Evolutionary conservation across 176 grass and related monocot species (phyloP), one percentile per base, ranked within the genome.

Genomic region (Elymus sibiricus): DNA sequence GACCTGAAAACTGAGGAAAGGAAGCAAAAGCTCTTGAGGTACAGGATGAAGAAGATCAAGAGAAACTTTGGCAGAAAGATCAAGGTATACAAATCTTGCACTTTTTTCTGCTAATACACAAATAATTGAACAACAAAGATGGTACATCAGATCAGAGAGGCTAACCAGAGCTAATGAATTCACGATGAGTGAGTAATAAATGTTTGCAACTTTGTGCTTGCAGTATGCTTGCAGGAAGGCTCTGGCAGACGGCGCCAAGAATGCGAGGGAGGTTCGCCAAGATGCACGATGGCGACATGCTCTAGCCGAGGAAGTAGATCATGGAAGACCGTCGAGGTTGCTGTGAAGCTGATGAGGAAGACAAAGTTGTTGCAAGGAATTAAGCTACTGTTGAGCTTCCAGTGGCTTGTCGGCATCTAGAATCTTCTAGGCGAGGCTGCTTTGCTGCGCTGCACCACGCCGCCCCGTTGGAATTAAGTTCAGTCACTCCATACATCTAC

Each of bases 201-300:
- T 82, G 21, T 84, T 75, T 72, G 38, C 34, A 51, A 40, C 16
- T 21, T 59, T 70, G 0, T 26, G 69, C 34, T 42, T 69, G 74
- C 86, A 98, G 97, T 98, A 95, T 59, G 97, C 90, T 73, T 98
- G 97, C 86, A 87, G 97, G 82, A 98, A 98, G 86, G 97, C 93
- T 77, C 90, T 98, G 16, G 97, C 97, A 89, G 97, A 98, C 64
- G 95, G 90, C 82, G 82, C 97, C 97, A 11, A 95, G 97, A 49
- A 92, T 98, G 56, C 92, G 97, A 22, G 97, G 97, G 80, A 86
- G 97, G 85, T 98, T 98, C 67, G 93, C 97, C 21, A 98, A 98
- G 91, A 95, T 92, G 24, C 88, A 98, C 67, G 91, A 98, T 37
- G 75, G 59, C 4, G n/a, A n/a, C n/a, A n/a, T n/a, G n/a, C n/a